Evolutionary conservation across 306 rosid species (phyloP), one percentile per base, ranked within the genome.

Genomic region (Cyamopsis tetragonoloba): DNA sequence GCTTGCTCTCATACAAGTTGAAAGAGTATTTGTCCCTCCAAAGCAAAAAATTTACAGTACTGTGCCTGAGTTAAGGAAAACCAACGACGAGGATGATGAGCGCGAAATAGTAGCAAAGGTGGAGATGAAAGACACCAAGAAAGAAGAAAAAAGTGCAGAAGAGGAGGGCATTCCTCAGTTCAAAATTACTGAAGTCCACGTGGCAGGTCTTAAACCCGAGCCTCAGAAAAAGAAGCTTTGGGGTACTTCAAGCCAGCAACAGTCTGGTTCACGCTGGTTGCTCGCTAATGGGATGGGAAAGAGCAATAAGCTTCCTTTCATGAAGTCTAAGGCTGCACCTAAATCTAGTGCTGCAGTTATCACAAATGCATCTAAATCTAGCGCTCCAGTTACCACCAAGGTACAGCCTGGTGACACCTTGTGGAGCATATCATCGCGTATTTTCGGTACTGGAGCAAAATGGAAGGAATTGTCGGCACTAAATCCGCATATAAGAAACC

Each of bases 261-360:
- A 87, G 55, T 87, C 98, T 1, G 91, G 98, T 59, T 92, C 98
- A 14, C 98, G 98, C 50, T 89, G 98, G 98, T 78, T 89, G 81
- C 61, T 92, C 19, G 96, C 96, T 3, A 89, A 82, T 64, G 98
- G 96, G 69, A 92, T 89, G 96, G 95, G 87, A 18, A 92, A 89
- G 79, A 48, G 32, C 84, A 87, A 73, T 51, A 92, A 89, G 63
- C 76, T 82, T 77, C 77, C 89, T 8, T 4, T 81, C 7, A 18
- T 81, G 81, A 92, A 89, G 78, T 73, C 96, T 38, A 92, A 84
- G 79, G 72, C 70, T 51, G 75, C 78, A n/a, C 41, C 79, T 0
- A 89, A 92, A 78, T 70, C 90, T 9, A 24, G 56, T 56, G 69
- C 72, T 24, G 76, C 91, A 0, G 80, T 80, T 60, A 77, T 85